Evolutionary conservation across 2,329 filamentous ascomycete genomes (phyloP).

Genomic region (Ciborinia camelliae): DNA sequence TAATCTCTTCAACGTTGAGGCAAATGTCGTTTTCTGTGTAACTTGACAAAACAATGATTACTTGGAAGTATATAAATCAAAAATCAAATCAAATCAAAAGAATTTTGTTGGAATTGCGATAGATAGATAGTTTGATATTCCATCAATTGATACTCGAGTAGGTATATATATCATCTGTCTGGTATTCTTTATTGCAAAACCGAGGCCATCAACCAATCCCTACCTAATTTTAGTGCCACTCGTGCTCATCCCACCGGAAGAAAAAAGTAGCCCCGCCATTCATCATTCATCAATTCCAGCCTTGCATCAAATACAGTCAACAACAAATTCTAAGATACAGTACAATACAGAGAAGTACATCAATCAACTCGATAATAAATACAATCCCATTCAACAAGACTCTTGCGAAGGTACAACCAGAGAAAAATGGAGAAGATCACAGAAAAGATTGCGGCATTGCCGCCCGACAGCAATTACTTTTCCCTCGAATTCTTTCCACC

Average conservation of each 20-base stretch:
- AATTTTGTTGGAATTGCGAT: too few relatives aligned
- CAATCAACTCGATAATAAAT: neutral
- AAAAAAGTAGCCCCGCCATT: constrained; percentile 11
- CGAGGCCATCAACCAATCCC: too few relatives aligned
- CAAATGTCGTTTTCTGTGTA: neutral
- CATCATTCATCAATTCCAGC: neutral
- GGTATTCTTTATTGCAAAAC: too few relatives aligned
- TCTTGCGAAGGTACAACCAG: neutral
- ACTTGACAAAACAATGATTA: neutral
- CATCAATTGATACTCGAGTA: too few relatives aligned
- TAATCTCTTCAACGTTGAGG: too few relatives aligned
- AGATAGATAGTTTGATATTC: too few relatives aligned
- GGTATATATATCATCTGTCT: too few relatives aligned
- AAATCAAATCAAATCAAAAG: neutral
- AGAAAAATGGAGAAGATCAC: constrained; percentile 69
- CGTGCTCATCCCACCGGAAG: neutral
- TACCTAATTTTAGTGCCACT: constrained; percentile 1
- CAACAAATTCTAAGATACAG: neutral
- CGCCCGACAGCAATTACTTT: constrained; percentile 78
- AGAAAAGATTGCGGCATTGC: constrained; percentile 89
- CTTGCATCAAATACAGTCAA: constrained; percentile 6
- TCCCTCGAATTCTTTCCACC: constrained; percentile 99
- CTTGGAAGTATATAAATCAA: neutral
- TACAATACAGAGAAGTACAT: neutral
- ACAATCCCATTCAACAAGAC: neutral